Conservation (phyloP, 768 basidiomycete species). For the Pleurotus pulmonarius region DNA sequence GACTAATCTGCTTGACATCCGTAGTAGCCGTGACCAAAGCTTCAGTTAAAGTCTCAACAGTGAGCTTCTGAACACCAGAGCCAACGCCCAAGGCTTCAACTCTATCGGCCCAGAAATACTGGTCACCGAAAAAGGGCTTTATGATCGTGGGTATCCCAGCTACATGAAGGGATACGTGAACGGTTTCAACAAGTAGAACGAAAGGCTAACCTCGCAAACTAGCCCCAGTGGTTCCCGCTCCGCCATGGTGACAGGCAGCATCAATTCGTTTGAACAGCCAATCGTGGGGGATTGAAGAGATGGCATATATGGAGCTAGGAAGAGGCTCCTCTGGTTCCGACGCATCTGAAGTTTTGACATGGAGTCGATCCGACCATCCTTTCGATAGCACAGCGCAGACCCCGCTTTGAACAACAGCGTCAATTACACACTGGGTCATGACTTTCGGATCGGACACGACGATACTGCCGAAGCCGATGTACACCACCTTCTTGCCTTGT, state of each 20-base stretch:
- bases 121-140: constrained; percentile 97
- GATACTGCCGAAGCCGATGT: constrained; percentile 97
- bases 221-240: constrained; percentile 94
- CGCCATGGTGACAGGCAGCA: constrained; percentile 98
- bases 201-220: constrained; percentile 72
- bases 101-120: constrained; percentile 96
- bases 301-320: constrained; percentile 77
- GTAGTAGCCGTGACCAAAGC: constrained; percentile 82
- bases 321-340: constrained; percentile 65
- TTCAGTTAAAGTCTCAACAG: constrained; percentile 70
- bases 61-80: constrained; percentile 82
- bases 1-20: constrained; percentile 83
- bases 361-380: constrained; percentile 94
- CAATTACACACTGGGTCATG: constrained; percentile 89
- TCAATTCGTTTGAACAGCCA: constrained; percentile 94
- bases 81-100: constrained; percentile 97
- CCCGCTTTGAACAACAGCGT: constrained; percentile 82
- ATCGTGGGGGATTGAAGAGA: constrained; percentile 88
- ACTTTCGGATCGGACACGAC: constrained; percentile 92
- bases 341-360: constrained; percentile 56
- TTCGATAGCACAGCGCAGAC: constrained; percentile 94
- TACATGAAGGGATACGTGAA: constrained; percentile 18
- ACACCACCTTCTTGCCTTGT: constrained; percentile 84
- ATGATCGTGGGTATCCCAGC: constrained; percentile 95
- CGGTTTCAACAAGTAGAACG: constrained; percentile 5